Base-by-base conservation (phyloP, 139 green algal species). In the Volvox reticuliferus region DNA sequence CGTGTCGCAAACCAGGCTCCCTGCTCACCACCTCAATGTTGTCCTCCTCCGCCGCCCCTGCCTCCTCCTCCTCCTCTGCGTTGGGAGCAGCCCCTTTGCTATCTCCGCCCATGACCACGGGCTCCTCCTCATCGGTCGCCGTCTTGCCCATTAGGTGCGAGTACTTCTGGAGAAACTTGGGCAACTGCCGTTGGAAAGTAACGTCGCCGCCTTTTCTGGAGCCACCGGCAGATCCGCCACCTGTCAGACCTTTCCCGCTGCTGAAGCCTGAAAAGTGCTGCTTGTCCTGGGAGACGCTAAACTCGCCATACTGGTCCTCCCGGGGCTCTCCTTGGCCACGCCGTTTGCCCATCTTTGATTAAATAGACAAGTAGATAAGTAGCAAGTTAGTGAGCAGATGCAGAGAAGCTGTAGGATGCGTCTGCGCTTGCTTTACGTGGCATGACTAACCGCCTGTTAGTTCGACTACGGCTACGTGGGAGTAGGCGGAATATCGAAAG, bases 101-200 rank as follows among this genome's bases (percentile, higher is more conserved):
- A 3, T 76, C n/a, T 13, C 80, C 88, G 0, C 73, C 82, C 33
- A 85, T 80, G 35, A 62, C 92, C 81, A 80, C 71, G 19, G 86
- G 86, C 71, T 80, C 79, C 21, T 91, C 91, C 55, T 93, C 89
- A 61, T 93, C 86, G 82, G 89, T 35, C 13, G 78, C 88, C 0
- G 21, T 78, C 88, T 91, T 91, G 26, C 93, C 93, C 50, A 98
- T 83, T 83, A 98, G 85, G 92, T 98, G 95, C 28, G 94, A 87
- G 85, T 98, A 97, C 35, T 92, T 87, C 80, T 98, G 95, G 68
- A 98, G 91, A 76, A 98, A 98, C 88, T 97, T 98, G 63, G 96
- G 96, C 26, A 80, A 28, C 67, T 88, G 84, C 0, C 94, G 89
- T 19, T 94, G 63, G 82, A 93, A 97, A 2, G 55, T 83, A 0